Base-by-base conservation (phyloP, 2,329 filamentous ascomycete genomes). In the Aspergillaceae sp. region DNA sequence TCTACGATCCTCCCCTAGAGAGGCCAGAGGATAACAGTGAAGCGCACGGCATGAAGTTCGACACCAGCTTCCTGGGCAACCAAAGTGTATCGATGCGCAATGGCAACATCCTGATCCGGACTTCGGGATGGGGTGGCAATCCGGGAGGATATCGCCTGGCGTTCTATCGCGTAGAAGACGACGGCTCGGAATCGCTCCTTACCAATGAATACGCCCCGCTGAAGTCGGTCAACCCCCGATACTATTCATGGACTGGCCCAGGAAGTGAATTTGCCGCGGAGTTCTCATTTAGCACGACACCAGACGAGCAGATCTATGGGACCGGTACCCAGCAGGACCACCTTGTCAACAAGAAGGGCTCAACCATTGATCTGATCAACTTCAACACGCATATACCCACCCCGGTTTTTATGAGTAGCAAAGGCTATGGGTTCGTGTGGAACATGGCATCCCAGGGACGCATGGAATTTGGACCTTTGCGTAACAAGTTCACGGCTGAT, bases 251-350 rank as follows among this genome's bases (percentile, higher is more conserved):
- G 62, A 57, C 53, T 10, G 60, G 60, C 2, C 55, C 59, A 0
- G 62, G 64, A 2, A 62, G 62, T 28, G 65, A 67, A 35, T 68
- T 68, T 42, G 51, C 50, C 1, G 61, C 65, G 6, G 59, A 62
- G 4, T 68, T 65, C 48, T 65, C 64, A 1, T 68, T 65, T 50
- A 54, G 53, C 34, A 61, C 58, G n/a, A 62, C 62, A 0, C 57
- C 59, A 1, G 50, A 54, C n/a, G 80, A 83, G 57, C 75, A 74
- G 54, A 73, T 83, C 9, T 83, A 73, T 55, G 80, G 80, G 29
- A 83, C 82, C 73, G 80, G 80, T 0, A 79, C 82, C 56, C 82
- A 83, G 48, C 79, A 83, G 51, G 78, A 83, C 50, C 74, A 76
- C 0, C 69, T 69, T 45, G 67, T 83, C 5, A 70, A 83, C 56